These are phyloP conservation scores for Pseudonitzschia pungens DNA, from an alignment of 108 stramenopile genomes.

Conservation along the genomic window DNA sequence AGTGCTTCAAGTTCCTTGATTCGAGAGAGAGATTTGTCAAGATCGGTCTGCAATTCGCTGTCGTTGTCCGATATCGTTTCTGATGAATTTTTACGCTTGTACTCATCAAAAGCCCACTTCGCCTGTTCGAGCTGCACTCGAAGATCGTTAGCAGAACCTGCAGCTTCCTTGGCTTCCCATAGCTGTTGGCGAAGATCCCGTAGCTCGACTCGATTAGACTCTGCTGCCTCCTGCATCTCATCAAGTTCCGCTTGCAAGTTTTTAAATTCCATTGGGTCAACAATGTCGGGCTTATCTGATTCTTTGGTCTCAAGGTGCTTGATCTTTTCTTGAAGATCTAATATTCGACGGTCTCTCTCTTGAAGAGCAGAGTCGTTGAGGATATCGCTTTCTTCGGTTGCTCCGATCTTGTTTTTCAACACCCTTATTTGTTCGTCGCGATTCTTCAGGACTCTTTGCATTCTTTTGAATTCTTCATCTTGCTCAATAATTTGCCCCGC, in stretches of 20 bases:
- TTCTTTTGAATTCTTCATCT: constrained; percentile 73
- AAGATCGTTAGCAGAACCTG: constrained; percentile 33
- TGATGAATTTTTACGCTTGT: constrained; percentile 27
- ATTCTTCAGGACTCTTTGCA: constrained; percentile 17
- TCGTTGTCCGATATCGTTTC: not conserved
- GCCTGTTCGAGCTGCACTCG: constrained; percentile 34
- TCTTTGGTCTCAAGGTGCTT: not conserved
- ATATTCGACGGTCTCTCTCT: constrained; percentile 1
- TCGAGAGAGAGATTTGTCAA: constrained; percentile 1
- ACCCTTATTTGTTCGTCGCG: constrained; percentile 21
- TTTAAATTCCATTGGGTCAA: constrained; percentile 11
- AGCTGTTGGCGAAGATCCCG: constrained; percentile 34
- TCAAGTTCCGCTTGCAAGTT: constrained; percentile 42
- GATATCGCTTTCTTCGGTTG: not conserved
- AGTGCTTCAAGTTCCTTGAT: constrained; percentile 7
- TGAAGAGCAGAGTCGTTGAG: constrained; percentile 1
- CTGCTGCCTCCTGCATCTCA: constrained; percentile 45
- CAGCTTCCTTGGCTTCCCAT: constrained; percentile 39
- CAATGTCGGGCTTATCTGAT: not conserved
- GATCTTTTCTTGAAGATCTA: constrained; percentile 6
- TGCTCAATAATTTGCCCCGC: constrained; percentile 86
- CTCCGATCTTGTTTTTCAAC: constrained; percentile 18
- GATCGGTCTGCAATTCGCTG: not conserved
- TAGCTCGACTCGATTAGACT: constrained; percentile 37
- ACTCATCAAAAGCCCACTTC: constrained; percentile 38